Conservation (phyloP, 768 basidiomycete species). For the Fomitopsis pulvina region DNA sequence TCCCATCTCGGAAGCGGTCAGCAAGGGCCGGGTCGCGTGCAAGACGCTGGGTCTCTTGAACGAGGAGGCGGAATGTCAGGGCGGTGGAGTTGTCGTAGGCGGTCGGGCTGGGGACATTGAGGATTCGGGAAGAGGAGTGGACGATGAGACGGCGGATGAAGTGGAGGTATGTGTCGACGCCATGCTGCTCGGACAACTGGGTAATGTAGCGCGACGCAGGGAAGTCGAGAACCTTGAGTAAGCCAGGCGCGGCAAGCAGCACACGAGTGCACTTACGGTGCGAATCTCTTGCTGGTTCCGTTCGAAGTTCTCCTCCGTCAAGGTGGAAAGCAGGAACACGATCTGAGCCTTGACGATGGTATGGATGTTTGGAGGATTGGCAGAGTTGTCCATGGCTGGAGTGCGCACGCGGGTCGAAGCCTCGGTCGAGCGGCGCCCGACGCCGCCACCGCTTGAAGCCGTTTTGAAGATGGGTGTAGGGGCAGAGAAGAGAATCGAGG, state of each 20-base stretch:
- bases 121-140: constrained; percentile 71
- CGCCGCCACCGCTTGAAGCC: constrained; percentile 29
- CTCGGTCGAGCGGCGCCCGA: constrained; percentile 30
- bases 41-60: constrained; percentile 84
- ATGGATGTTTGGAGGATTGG: constrained; percentile 72
- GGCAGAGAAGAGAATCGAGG: constrained; percentile 12
- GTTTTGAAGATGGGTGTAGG: constrained; percentile 24
- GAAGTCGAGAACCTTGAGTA: constrained; percentile 1
- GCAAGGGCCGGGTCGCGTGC: constrained; percentile 87
- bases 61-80: constrained; percentile 77
- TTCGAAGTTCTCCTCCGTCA: constrained; percentile 96
- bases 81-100: constrained; percentile 70
- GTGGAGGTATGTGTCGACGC: constrained; percentile 94
- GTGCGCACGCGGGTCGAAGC: constrained; percentile 38
- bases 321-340: constrained; percentile 91
- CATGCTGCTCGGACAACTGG: constrained; percentile 94
- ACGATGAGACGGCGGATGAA: constrained; percentile 95
- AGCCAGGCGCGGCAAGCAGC: neutral
- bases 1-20: constrained; percentile 84
- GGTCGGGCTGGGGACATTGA: constrained; percentile 51
- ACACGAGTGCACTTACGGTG: constrained; percentile 51
- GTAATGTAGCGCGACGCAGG: constrained; percentile 5
- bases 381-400: constrained; percentile 82
- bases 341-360: constrained; percentile 97
- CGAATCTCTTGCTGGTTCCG: constrained; percentile 92